Evolutionary conservation across 106 monocot species (phyloP), one percentile per base, ranked within the genome.

Genomic region (Dioscorea alata): DNA sequence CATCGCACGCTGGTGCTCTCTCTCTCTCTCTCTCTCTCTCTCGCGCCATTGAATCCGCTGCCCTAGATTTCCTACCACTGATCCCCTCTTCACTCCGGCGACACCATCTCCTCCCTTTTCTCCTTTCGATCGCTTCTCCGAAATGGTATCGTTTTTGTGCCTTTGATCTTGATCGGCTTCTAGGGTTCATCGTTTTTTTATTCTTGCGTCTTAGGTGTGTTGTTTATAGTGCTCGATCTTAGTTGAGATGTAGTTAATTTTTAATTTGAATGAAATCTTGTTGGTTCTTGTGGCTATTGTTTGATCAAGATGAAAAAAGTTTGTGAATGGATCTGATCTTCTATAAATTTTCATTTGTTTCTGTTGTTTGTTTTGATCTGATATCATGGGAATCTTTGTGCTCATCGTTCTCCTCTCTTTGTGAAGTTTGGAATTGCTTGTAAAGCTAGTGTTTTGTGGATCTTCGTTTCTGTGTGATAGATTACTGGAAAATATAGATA

Each of bases 91-190:
- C 42, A 54, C 13, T 54, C 0, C 54, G 54, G 5, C 54, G 15
- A 0, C 54, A 19, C 54, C 66, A 2, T 22, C 20, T 66, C n/a
- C 5, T 34, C 42, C 28, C 28, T 28, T 28, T 28, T 28, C 42
- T 34, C 66, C 42, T 42, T 10, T 42, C 66, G 66, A 66, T 66
- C 66, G 48, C 49, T 21, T 42, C 49, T 49, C 49, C 23, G n/a
- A 66, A 50, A 66, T 66, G 66, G 66, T 66, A 23, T 10, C 0
- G 42, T 10, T 19, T 21, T 63, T 32, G 32, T 33, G 3, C 14
- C 13, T 19, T 28, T 42, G 42, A 42, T 42, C 42, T 10, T 42
- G 42, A 42, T 10, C 42, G 2, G 42, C 2, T 42, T 42, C 42
- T 10, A 42, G 42, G 42, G 42, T 42, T 25, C 24, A 13, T 15